Conservation (phyloP, 345 rosid genomes). For the Brassica cretica region DNA sequence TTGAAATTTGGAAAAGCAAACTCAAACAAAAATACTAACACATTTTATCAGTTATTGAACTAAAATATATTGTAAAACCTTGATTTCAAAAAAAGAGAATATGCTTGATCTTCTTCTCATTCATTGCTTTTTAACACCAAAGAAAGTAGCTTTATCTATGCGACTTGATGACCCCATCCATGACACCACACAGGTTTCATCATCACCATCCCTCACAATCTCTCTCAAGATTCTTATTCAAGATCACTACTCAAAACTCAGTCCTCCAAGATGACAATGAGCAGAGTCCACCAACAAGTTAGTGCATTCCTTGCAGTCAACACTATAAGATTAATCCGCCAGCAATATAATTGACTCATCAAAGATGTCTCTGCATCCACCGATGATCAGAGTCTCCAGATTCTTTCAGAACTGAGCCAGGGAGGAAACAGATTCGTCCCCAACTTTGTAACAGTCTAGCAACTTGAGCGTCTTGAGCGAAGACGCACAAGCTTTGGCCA, state of each 20-base stretch:
- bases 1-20: neutral
- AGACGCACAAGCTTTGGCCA: conserved; percentile 65
- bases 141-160: conserved; percentile 30
- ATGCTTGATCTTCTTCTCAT: conserved; percentile 26
- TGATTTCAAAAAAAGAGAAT: conserved; percentile 18
- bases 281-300: conserved; percentile 26
- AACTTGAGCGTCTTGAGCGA: conserved; percentile 74
- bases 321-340: conserved; percentile 46
- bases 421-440: conserved; percentile 62
- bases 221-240: conserved; percentile 11
- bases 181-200: conserved; percentile 27
- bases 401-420: conserved; percentile 65
- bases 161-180: conserved; percentile 31
- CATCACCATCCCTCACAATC: conserved; percentile 25
- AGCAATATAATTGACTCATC: conserved; percentile 58
- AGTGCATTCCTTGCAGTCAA: conserved; percentile 12
- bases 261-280: conserved; percentile 33
- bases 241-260: conserved; percentile 6
- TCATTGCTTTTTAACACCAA: conserved; percentile 13
- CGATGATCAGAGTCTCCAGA: conserved; percentile 74
- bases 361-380: conserved; percentile 79
- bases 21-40: neutral
- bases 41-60: neutral
- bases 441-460: conserved; percentile 76
- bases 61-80: neutral